Evolutionary conservation across 2,329 filamentous ascomycete genomes (phyloP).

Genomic region (Macrophomina phaseolina): DNA sequence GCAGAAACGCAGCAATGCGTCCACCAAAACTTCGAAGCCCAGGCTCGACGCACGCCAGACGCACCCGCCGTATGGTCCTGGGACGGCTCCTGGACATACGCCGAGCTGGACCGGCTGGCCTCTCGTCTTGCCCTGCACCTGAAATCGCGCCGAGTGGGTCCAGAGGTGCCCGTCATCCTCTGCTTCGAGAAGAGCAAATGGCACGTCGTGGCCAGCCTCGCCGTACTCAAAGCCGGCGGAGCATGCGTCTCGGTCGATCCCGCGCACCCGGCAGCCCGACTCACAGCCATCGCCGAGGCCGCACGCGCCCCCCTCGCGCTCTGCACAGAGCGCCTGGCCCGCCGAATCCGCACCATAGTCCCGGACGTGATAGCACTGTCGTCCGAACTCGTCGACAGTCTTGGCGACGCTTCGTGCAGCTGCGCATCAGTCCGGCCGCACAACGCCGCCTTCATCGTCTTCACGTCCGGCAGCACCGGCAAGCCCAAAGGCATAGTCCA

Average conservation of each 20-base stretch:
- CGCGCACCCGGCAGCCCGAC: neutral
- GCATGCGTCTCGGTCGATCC: constrained; percentile 45
- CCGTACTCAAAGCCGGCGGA: constrained; percentile 46
- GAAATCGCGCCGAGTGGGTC: constrained; percentile 37
- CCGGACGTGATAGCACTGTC: no score
- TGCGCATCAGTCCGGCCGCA: neutral
- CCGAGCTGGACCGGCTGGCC: constrained; percentile 33
- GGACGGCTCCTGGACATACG: constrained; percentile 42
- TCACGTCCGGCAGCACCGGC: constrained; percentile 45
- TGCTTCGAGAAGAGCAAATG: constrained; percentile 48
- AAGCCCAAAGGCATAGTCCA: constrained; percentile 41
- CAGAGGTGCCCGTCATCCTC: constrained; percentile 42
- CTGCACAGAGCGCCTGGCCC: no score
- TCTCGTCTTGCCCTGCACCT: constrained; percentile 40
- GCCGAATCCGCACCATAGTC: no score
- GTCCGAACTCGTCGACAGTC: no score
- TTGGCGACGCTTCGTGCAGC: no score
- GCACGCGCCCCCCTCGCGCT: no score
- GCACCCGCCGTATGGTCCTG: constrained; percentile 40
- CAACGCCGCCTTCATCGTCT: constrained; percentile 43
- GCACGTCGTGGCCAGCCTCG: constrained; percentile 44
- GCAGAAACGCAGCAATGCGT: no score
- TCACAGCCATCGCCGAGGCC: neutral
- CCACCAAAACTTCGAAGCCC: no score
- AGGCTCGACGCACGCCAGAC: no score